Evolutionary conservation across 148 eudicot species (phyloP), one percentile per base, ranked within the genome.

Genomic region (Rhododendron ovatum): DNA sequence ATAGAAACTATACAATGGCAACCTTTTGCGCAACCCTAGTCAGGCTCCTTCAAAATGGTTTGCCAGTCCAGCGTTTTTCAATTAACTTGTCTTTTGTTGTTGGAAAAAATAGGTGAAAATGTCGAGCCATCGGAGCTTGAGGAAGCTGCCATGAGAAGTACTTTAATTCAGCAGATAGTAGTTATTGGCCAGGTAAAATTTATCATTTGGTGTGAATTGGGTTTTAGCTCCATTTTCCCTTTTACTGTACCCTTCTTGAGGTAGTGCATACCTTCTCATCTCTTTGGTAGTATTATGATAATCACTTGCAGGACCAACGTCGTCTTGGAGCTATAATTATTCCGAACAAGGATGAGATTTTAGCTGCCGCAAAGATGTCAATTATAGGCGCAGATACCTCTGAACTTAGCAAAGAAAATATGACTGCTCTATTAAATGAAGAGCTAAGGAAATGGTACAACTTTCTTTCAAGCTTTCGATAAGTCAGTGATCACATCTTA

Each of bases 91-190:
- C 37, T 79, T 15, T 53, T 80, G n/a, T 88, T 69, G 87, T 86
- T 14, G 75, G 39, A 6, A 17, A 37, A 69, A 41, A 77, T 85
- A 95, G 99, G 99, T 88, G 99, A 96, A 89, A 96, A 96, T 85
- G 98, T 96, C 74, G 99, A 96, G 88, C 99, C 99, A 22, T 86
- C 96, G 12, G 95, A 93, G 91, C 93, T 96, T 63, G 99, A 96
- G 88, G 98, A 93, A 93, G 94, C 98, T 89, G 98, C 99, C 74
- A 57, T 94, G 90, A 92, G 96, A 91, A 95, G 99, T 89, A 90
- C 73, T 81, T 87, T 96, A 76, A 90, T 96, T 86, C 94, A 92
- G 84, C 99, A 96, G 87, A 95, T 96, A 73, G 92, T 96, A 39
- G 94, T 95, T 81, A 82, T 96, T 84, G 99, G 99, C 82, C 99